Evolutionary conservation across 768 basidiomycete species (phyloP).

Genomic region (Lyophyllum shimeji): DNA sequence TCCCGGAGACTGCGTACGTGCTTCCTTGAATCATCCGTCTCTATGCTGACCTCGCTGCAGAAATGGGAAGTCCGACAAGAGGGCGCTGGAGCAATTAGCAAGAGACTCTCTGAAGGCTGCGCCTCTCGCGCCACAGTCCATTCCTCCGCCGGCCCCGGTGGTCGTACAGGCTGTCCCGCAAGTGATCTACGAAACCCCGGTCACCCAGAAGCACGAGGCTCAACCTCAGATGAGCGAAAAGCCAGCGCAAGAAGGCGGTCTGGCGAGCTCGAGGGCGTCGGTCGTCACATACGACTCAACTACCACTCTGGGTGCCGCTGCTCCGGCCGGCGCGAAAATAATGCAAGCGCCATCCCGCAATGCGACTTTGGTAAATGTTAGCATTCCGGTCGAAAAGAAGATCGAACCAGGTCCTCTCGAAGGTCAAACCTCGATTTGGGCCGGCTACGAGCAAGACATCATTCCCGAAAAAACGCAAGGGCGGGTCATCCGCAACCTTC

Average conservation of each 20-base stretch:
- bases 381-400: slow-evolving; percentile 18
- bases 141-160: neutral
- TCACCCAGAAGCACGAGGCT: slow-evolving; percentile 1
- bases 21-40: neutral
- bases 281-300: slow-evolving; percentile 4
- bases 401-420: slow-evolving; percentile 18
- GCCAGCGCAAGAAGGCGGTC: neutral
- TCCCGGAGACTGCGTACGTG: slow-evolving; percentile 53
- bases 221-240: slow-evolving; percentile 5
- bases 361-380: slow-evolving; percentile 14
- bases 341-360: slow-evolving; percentile 19
- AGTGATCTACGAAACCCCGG: neutral
- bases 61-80: slow-evolving; percentile 52
- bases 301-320: neutral
- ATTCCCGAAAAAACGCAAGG: slow-evolving; percentile 52
- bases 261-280: slow-evolving; percentile 2
- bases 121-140: neutral
- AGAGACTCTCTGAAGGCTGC: slow-evolving; percentile 17
- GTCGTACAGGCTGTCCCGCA: slow-evolving; percentile 1
- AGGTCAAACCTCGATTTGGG: slow-evolving; percentile 42
- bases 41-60: slow-evolving; percentile 22
- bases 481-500: slow-evolving; percentile 48
- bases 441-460: slow-evolving; percentile 50
- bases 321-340: neutral
- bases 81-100: slow-evolving; percentile 39